phyloP scores from a whole-genome alignment of 2,329 filamentous ascomycete genomes.

The Aureobasidium sp. region DNA sequence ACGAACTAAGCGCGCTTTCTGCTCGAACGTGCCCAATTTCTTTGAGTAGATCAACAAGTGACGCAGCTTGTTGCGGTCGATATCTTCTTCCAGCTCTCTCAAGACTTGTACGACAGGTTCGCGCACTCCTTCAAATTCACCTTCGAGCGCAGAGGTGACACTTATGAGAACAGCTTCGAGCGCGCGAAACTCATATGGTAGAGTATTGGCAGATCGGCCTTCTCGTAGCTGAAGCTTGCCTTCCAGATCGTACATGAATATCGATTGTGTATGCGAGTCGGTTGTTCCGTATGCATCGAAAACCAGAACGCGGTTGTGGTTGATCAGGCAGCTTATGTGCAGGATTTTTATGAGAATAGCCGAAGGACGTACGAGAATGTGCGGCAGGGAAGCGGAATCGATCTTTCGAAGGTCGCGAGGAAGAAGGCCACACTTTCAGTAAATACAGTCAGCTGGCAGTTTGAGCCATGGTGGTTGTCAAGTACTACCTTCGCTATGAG shows the following conservation, averaged over 20 bases:
- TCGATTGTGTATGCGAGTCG: constrained; percentile 88
- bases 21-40: constrained; percentile 92
- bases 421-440: constrained; percentile 70
- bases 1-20: constrained; percentile 87
- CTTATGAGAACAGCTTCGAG: constrained; percentile 92
- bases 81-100: constrained; percentile 88
- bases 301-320: constrained; percentile 85
- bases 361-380: constrained; percentile 87
- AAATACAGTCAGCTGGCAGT: background rate
- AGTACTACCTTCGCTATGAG: constrained; percentile 76
- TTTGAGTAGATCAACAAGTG: constrained; percentile 91
- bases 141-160: constrained; percentile 84
- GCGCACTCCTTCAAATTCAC: constrained; percentile 87
- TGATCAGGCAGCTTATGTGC: constrained; percentile 93
- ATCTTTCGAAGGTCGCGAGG: constrained; percentile 96
- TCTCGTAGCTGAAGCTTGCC: constrained; percentile 82
- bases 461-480: background rate
- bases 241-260: constrained; percentile 97
- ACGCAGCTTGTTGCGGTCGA: constrained; percentile 87
- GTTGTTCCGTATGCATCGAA: constrained; percentile 95
- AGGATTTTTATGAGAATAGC: constrained; percentile 92
- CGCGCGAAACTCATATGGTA: constrained; percentile 94
- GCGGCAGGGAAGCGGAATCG: constrained; percentile 88
- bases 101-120: constrained; percentile 87
- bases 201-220: constrained; percentile 39